Evolutionary conservation across 169 alveolate genomes (phyloP).

Genomic region (Blepharisma undulans): DNA sequence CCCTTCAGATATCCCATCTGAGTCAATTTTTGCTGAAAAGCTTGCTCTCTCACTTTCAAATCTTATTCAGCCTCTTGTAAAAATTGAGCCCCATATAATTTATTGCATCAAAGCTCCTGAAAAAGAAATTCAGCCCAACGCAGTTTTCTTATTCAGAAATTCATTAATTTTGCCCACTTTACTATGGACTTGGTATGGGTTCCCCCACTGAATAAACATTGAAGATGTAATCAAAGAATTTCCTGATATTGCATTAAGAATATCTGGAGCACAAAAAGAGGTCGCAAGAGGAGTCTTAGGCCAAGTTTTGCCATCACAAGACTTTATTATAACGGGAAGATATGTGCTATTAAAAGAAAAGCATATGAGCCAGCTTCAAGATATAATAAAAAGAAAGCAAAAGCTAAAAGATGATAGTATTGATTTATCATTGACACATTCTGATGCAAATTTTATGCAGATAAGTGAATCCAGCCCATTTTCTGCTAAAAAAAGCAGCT

Average conservation of each 20-base stretch:
- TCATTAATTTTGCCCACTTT: slow-evolving; percentile 8
- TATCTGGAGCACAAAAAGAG: neutral
- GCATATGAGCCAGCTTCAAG: neutral
- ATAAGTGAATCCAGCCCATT: neutral
- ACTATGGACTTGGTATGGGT: slow-evolving; percentile 36
- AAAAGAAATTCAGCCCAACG: neutral
- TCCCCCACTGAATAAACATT: neutral
- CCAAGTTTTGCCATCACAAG: neutral
- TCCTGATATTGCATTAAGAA: neutral
- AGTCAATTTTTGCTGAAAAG: neutral
- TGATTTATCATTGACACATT: neutral
- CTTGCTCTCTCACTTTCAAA: neutral
- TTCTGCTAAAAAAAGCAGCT: neutral
- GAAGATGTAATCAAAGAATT: neutral
- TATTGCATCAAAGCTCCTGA: slow-evolving; percentile 3
- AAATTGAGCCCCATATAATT: slow-evolving; percentile 11
- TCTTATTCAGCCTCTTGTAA: neutral
- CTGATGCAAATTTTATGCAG: neutral
- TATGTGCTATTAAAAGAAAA: neutral
- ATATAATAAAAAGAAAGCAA: neutral
- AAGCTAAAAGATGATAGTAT: neutral
- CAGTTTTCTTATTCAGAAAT: slow-evolving; percentile 9
- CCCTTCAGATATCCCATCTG: neutral
- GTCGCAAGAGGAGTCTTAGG: neutral
- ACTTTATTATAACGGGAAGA: neutral